phyloP scores from a whole-genome alignment of 1,139 yeast species.

The Candida dubliniensis region DNA sequence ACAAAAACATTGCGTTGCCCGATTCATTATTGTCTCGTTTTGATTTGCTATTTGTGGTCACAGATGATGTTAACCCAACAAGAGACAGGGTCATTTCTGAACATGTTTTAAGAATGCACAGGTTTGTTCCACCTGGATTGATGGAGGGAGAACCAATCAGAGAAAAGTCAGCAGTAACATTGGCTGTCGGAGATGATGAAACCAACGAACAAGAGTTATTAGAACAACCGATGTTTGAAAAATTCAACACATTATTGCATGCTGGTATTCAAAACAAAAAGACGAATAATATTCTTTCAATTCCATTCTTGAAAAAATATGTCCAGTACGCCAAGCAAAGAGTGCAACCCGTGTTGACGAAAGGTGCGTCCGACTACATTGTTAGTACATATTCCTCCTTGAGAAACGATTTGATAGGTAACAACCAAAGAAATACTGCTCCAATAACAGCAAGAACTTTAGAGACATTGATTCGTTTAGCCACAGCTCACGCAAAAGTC shows the following conservation, averaged over 20 bases:
- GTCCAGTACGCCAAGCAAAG: slow-evolving; percentile 93
- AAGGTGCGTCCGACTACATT: slow-evolving; percentile 78
- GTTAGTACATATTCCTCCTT: slow-evolving; percentile 77
- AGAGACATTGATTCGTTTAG: slow-evolving; percentile 90
- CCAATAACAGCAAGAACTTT: slow-evolving; percentile 98
- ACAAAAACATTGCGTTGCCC: slow-evolving; percentile 93
- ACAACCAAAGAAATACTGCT: slow-evolving; percentile 77
- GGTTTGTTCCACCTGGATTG: slow-evolving; percentile 85
- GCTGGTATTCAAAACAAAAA: slow-evolving; percentile 66
- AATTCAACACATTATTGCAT: slow-evolving; percentile 78
- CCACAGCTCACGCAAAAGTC: slow-evolving; percentile 97
- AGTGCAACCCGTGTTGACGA: slow-evolving; percentile 76
- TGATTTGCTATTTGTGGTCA: slow-evolving; percentile 90
- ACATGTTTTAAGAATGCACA: slow-evolving; percentile 92
- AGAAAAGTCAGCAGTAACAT: slow-evolving; percentile 65
- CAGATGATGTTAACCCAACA: slow-evolving; percentile 87
- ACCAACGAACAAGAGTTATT: slow-evolving; percentile 49
- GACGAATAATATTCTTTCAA: slow-evolving; percentile 67
- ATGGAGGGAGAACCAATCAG: slow-evolving; percentile 94
- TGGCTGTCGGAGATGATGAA: slow-evolving; percentile 77
- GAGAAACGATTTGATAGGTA: slow-evolving; percentile 76
- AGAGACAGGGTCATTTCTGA: slow-evolving; percentile 88
- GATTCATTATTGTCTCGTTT: slow-evolving; percentile 96
- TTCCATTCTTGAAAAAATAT: slow-evolving; percentile 87
- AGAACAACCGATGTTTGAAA: slow-evolving; percentile 70